phyloP scores from a whole-genome alignment of 805 yeast species.

The Starmerella cellae region DNA sequence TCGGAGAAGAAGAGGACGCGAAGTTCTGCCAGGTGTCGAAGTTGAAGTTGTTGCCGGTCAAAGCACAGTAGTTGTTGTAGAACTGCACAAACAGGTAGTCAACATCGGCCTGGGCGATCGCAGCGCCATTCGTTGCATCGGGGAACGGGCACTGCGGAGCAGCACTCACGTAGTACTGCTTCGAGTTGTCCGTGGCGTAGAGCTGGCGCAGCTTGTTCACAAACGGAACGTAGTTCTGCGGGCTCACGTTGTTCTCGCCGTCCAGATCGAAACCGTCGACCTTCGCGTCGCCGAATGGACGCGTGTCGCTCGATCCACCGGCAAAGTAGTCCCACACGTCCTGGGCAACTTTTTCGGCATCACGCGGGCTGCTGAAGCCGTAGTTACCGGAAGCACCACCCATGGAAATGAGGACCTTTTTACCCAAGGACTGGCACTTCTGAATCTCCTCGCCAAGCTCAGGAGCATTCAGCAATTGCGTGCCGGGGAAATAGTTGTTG shows the following conservation, averaged over 20 bases:
- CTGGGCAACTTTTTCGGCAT: conserved; percentile 47
- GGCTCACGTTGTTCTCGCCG: conserved; percentile 40
- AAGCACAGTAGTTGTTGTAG: conserved; percentile 69
- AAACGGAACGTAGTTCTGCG: conserved; percentile 54
- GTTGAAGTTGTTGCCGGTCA: conserved; percentile 36
- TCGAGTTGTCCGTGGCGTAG: conserved; percentile 38
- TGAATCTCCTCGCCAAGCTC: conserved; percentile 48
- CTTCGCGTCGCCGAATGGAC: conserved; percentile 59
- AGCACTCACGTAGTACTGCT: conserved; percentile 62
- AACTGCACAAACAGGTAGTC: conserved; percentile 81
- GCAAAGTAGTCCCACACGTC: conserved; percentile 44
- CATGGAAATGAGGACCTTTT: conserved; percentile 60
- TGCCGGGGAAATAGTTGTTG: conserved; percentile 26
- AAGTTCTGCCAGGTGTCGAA: conserved; percentile 61
- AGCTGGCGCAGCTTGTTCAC: conserved; percentile 37
- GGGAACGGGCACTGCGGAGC: conserved; percentile 91
- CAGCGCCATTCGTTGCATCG: conserved; percentile 54
- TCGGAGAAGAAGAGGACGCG: conserved; percentile 48
- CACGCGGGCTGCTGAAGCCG: conserved; percentile 38
- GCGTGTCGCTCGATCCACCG: conserved; percentile 31
- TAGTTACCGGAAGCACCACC: conserved; percentile 58
- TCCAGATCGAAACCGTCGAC: conserved; percentile 79
- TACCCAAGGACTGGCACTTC: conserved; percentile 67
- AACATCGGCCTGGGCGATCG: conserved; percentile 50
- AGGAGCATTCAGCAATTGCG: conserved; percentile 36